Base-by-base conservation (phyloP, 257 asterid species). In the Hygrophila difformis region DNA sequence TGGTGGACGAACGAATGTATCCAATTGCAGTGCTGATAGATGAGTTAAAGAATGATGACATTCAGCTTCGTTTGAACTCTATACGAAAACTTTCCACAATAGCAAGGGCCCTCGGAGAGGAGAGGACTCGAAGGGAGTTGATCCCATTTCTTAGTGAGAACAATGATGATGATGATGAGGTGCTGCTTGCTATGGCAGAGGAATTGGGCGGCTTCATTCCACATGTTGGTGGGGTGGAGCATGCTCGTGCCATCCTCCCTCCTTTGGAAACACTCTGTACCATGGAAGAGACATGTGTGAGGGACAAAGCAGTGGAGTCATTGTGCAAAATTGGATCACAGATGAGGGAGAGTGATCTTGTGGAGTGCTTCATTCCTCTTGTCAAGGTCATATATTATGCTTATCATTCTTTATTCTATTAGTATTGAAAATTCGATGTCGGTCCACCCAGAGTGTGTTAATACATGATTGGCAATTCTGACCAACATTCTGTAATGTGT, bases 31-130 rank as follows among this genome's bases (percentile, higher is more conserved):
- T 88, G 24, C 72, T 88, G 15, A 85, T 88, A 60, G 96, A 88
- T 18, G 97, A 88, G 68, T 74, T 88, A 44, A 88, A 88, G 81
- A 88, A 88, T 16, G 97, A 88, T 17, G 97, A 88, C 42, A 77
- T 80, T 61, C 94, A 84, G 37, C 66, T 84, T 26, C 51, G 94
- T 56, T 51, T 84, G 53, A 88, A 88, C 56, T 88, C 94, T 14
- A 82, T 88, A 11, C 81, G 97, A 13, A 77, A 83, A 68, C 72
- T 88, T 13, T 84, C 92, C 56, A 88, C 97, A 44, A 84, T 88
- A 49, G 95, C 97, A 8, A 94, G 96, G 18, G 97, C 96, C 1
- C 94, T 88, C 9, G 96, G 97, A 46, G 97, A 84, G 71, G 97
- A 88, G 43, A 74, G 96, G 62, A 79, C 96, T 12, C 53, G 97